Base-by-base conservation (phyloP, 2,329 filamentous ascomycete genomes). In the Seiridium unicorne region DNA sequence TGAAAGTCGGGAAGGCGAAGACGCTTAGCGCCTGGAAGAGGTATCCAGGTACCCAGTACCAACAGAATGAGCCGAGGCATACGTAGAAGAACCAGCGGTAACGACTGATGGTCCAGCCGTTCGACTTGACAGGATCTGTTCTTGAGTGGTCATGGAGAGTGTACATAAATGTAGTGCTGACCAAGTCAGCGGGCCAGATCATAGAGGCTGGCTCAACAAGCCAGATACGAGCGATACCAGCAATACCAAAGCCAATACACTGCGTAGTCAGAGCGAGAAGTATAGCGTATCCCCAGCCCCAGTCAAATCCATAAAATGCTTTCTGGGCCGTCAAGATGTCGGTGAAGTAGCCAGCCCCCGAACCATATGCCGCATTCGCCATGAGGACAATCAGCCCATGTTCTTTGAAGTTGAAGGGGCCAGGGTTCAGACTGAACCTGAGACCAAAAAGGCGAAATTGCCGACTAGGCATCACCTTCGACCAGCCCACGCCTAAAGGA, bases 1-100 rank as follows among this genome's bases (percentile, higher is more conserved):
- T 83, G 76, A 77, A 89, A 40, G 82, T 84, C 9, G 82, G 75
- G 73, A 84, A 88, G 32, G 84, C 82, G 68, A 89, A 88, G 40
- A 82, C 81, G 44, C 82, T 85, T 4, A 89, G 75, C 51, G 84
- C 86, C 58, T 84, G 84, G 61, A 85, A 87, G 44, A 90, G 82
- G 69, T 83, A 86, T 3, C 84, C 85, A 0, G 86, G 86, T 65
- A 87, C 81, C 81, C 83, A 87, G 66, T 86, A 85, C 83, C 84
- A 87, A 34, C 76, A 65, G 65, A 86, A 88, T 3, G 80, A 79
- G 4, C 71, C 76, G 10, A 73, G 63, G 62, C 83, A 77, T 34
- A 84, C 77, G 59, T 81, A 78, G 46, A 85, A 70, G 72, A 88
- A 89, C 69, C 82, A 84, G 59, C 76, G 77, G 64, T 85, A 86